Conservation (phyloP, 192 early-diverging fungal species). For the Linnemannia schmuckeri region DNA sequence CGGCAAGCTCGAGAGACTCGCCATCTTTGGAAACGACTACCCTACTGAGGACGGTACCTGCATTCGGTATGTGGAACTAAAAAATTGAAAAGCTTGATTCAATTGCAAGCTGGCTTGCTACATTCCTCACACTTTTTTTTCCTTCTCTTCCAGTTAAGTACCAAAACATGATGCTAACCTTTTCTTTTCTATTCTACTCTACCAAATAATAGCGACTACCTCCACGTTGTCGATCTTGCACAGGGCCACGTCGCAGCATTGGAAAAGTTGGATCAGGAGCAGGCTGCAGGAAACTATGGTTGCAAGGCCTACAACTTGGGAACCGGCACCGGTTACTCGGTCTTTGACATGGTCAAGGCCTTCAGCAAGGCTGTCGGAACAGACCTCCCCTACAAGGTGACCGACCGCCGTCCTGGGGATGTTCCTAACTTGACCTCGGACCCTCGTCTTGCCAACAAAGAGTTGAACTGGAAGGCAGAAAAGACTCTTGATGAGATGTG, state of each 20-base stretch:
- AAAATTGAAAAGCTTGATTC: background rate
- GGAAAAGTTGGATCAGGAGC: slow-evolving; percentile 75
- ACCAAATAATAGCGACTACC: slow-evolving; percentile 79
- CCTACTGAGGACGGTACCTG: slow-evolving; percentile 91
- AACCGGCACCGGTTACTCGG: slow-evolving; percentile 92
- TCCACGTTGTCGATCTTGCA: slow-evolving; percentile 95
- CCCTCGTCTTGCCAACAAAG: slow-evolving; percentile 62
- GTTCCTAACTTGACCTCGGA: slow-evolving; percentile 67
- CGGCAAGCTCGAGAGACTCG: slow-evolving; percentile 85
- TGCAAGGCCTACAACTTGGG: slow-evolving; percentile 92
- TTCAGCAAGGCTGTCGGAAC: slow-evolving; percentile 83
- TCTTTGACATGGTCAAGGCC: slow-evolving; percentile 91
- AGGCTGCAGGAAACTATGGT: slow-evolving; percentile 46
- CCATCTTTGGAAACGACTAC: slow-evolving; percentile 95
- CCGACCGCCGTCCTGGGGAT: slow-evolving; percentile 64
- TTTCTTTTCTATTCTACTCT: background rate
- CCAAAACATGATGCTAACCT: background rate
- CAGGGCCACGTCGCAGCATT: slow-evolving; percentile 90
- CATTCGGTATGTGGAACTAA: slow-evolving; percentile 26
- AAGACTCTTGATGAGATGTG: slow-evolving; percentile 70
- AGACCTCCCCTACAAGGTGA: slow-evolving; percentile 82
- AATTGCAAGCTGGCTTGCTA: background rate
- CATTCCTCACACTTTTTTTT: background rate
- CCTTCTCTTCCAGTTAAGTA: background rate
- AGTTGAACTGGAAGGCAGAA: slow-evolving; percentile 65